Conservation (phyloP, 345 rosid genomes). For the Gossypium anomalum region DNA sequence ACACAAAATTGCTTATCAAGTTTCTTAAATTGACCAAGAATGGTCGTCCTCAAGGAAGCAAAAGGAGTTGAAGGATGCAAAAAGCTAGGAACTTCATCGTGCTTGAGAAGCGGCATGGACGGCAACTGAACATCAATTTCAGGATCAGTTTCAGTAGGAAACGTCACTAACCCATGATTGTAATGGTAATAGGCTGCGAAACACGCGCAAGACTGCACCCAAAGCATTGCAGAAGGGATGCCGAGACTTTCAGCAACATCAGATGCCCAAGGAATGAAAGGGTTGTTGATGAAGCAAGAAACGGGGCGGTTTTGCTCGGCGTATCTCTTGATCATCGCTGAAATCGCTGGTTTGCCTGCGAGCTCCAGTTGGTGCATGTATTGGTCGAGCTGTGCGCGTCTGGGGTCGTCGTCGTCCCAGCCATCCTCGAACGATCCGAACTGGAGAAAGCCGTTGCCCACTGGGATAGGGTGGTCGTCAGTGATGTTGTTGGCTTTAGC, state of each 20-base stretch:
- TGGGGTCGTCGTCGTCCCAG: constrained; percentile 44
- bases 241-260: constrained; percentile 67
- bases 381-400: constrained; percentile 32
- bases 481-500: constrained; percentile 38
- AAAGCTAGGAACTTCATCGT: constrained; percentile 81
- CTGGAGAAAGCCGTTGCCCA: constrained; percentile 61
- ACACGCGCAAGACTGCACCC: constrained; percentile 90
- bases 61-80: constrained; percentile 54
- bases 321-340: constrained; percentile 40
- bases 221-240: constrained; percentile 78
- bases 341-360: constrained; percentile 40
- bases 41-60: constrained; percentile 36
- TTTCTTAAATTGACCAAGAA: constrained; percentile 55
- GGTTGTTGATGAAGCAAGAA: constrained; percentile 75
- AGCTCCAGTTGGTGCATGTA: constrained; percentile 49
- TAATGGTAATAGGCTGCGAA: constrained; percentile 66
- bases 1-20: constrained; percentile 64
- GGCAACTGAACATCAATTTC: constrained; percentile 67
- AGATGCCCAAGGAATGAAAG: constrained; percentile 81
- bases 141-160: constrained; percentile 52
- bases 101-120: constrained; percentile 56
- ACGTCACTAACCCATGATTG: constrained; percentile 39
- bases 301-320: constrained; percentile 57
- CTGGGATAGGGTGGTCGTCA: constrained; percentile 41
- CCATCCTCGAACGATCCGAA: constrained; percentile 78